Evolutionary conservation across 371 early-diverging fungal species (phyloP), one percentile per base, ranked within the genome.

Genomic region (Capillidium rhysosporum): DNA sequence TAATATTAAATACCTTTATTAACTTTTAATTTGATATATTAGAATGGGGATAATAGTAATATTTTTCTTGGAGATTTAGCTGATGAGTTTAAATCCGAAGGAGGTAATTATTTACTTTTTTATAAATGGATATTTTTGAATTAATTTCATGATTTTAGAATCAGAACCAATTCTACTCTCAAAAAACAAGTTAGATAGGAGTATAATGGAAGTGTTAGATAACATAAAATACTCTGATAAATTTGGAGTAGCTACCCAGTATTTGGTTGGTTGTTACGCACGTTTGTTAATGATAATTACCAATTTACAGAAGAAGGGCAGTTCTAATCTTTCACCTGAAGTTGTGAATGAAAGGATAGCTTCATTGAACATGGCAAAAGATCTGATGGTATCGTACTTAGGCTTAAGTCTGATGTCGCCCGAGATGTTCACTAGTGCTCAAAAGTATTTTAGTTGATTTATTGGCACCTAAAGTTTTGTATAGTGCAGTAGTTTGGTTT

Each of bases 401-500:
- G 16, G 52, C 7, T 28, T 51, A 16, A 16, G 34, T 30, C 5
- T 51, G 10, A 25, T 23, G 5, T 49, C 23, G 18, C 51, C 41
- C 10, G 44, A 49, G 25, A 45, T 34, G 44, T 56, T 40, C 38
- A 12, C 20, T 26, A 12, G 1, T n/a, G 39, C 14, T 30, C 21
- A 57, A 30, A 62, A 65, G 45, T 51, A 53, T 12, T 56, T 31
- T 1, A 25, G 48, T 8, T 49, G 69, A 30, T 75, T 72, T 26
- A 66, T 73, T 7, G 56, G 61, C 8, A 68, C 70, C 1, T 57
- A 67, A 21, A 61, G 63, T 28, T 59, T 77, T 3, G 59, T 39
- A 14, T 45, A 53, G 54, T 12, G 7, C 40, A 14, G 18, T 10
- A 26, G 8, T 12, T 20, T 40, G 54, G 40, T 44, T 53, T 10